Percentiles rank a stretch among this genome's conserved stretches.
Conservation (phyloP, 805 yeast genomes). For the Yarrowia sp. region DNA sequence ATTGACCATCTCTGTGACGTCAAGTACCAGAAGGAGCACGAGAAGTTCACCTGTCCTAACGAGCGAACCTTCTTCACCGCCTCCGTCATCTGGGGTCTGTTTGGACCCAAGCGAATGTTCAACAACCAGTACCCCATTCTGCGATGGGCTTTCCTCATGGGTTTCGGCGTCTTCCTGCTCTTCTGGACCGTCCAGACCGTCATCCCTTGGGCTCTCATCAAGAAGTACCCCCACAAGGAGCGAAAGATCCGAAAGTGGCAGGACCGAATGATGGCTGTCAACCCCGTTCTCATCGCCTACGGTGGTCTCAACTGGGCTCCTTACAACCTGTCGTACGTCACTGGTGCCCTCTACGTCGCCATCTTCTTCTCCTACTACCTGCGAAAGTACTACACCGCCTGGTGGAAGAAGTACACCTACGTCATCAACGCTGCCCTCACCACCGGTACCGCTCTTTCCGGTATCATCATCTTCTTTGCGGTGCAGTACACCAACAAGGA, state of each 20-base stretch:
- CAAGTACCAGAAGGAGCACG: slow-evolving; percentile 48
- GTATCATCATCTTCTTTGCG: slow-evolving; percentile 55
- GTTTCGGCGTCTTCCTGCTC: slow-evolving; percentile 46
- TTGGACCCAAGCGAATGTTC: slow-evolving; percentile 62
- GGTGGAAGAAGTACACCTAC: slow-evolving; percentile 65
- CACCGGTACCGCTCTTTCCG: slow-evolving; percentile 60
- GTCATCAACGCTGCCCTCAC: slow-evolving; percentile 57
- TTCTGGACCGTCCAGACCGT: slow-evolving; percentile 39
- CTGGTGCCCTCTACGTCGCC: slow-evolving; percentile 54
- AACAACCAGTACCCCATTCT: slow-evolving; percentile 65
- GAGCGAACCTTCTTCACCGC: slow-evolving; percentile 57
- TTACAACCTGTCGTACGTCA: slow-evolving; percentile 54
- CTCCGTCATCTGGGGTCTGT: slow-evolving; percentile 62
- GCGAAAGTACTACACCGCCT: slow-evolving; percentile 53
- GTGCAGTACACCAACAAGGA: slow-evolving; percentile 51
- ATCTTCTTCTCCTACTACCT: slow-evolving; percentile 56
- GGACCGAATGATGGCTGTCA: slow-evolving; percentile 45
- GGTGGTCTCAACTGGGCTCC: slow-evolving; percentile 54
- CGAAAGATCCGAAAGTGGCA: slow-evolving; percentile 46
- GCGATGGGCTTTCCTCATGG: slow-evolving; percentile 69
- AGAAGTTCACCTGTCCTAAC: slow-evolving; percentile 55
- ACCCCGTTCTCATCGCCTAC: slow-evolving; percentile 56
- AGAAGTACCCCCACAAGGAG: slow-evolving; percentile 40
- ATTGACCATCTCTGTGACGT: slow-evolving; percentile 46
- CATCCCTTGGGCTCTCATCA: slow-evolving; percentile 41